phyloP scores from a whole-genome alignment of 495 filamentous ascomycete species.

The Lindgomyces ingoldianus region DNA sequence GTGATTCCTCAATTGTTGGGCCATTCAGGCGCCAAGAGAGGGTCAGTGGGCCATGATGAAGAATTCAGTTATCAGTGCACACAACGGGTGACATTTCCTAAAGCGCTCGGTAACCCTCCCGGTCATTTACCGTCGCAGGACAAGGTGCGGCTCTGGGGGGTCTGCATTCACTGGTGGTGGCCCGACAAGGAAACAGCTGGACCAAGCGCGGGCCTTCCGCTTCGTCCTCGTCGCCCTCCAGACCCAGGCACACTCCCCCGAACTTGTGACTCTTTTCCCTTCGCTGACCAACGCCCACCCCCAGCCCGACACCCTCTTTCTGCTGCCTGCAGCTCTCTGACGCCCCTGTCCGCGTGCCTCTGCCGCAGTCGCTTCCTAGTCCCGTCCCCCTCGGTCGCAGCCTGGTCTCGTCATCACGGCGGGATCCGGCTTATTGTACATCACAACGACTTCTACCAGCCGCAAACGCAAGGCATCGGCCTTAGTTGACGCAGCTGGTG shows the following conservation, averaged over 20 bases:
- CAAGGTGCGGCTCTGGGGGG: too few relatives aligned
- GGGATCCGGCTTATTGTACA: conserved; percentile 28
- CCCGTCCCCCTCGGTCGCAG: conserved; percentile 17
- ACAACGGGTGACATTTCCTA: too few relatives aligned
- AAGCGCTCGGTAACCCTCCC: too few relatives aligned
- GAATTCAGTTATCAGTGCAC: too few relatives aligned
- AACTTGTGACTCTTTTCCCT: conserved; percentile 12
- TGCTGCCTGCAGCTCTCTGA: conserved; percentile 1
- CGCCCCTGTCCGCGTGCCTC: neutral
- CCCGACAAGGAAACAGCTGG: neutral
- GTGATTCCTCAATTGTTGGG: too few relatives aligned
- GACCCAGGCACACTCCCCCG: neutral
- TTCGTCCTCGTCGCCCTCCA: neutral
- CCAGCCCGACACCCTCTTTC: neutral
- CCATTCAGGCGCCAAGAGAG: neutral
- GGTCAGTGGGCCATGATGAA: neutral
- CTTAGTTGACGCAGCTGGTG: conserved; percentile 35
- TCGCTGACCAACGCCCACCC: conserved; percentile 21
- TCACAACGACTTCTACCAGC: conserved; percentile 68
- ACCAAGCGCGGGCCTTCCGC: neutral
- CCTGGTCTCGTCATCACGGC: conserved; percentile 45
- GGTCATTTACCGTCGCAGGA: neutral
- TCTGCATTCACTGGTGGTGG: neutral
- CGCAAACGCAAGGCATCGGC: conserved; percentile 84
- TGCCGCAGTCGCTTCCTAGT: conserved; percentile 8